A percentile compares a stretch with the other conserved stretches of the same genome.
phyloP scores from a whole-genome alignment of 495 filamentous ascomycete genomes.

The Tuber microsphaerosporum region DNA sequence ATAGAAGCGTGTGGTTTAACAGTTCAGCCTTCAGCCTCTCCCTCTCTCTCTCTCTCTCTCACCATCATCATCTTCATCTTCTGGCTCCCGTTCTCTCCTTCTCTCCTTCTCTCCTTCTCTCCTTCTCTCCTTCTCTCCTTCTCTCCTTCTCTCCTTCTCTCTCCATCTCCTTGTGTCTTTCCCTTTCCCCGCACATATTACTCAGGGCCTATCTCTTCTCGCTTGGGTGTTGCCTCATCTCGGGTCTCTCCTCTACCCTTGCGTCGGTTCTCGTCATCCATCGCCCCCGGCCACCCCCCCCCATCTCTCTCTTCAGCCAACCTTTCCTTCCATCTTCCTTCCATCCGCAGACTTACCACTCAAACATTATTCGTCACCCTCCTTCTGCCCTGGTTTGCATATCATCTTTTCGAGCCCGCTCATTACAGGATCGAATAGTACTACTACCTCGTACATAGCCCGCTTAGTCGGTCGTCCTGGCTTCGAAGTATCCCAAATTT shows the following conservation, averaged over 20 bases:
- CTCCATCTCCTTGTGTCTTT: conserved; percentile 11
- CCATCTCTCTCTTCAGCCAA: conserved; percentile 3
- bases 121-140: background rate
- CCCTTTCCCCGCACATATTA: conserved; percentile 10
- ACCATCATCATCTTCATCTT: conserved; percentile 6
- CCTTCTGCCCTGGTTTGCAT: background rate
- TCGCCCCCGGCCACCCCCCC: background rate
- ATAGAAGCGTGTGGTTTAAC: background rate
- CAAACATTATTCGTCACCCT: background rate
- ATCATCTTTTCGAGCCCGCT: background rate
- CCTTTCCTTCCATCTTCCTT: background rate
- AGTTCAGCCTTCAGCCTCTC: background rate
- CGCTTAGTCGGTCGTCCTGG: background rate
- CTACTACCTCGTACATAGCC: background rate
- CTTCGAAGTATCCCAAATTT: background rate
- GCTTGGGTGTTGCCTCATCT: conserved; percentile 5
- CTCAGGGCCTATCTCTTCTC: conserved; percentile 7
- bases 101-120: conserved; percentile 11
- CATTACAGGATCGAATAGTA: background rate
- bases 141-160: conserved; percentile 14
- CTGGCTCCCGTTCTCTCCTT: conserved; percentile 17
- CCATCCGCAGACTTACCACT: conserved; percentile 3
- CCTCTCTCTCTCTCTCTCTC: conserved; percentile 5
- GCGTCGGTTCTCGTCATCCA: background rate
- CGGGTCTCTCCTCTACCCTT: background rate